A percentile compares a stretch with the other conserved stretches of the same genome.
Evolutionary conservation across 108 stramenopile genomes (phyloP).

Genomic region (Cylindrotheca closterium): DNA sequence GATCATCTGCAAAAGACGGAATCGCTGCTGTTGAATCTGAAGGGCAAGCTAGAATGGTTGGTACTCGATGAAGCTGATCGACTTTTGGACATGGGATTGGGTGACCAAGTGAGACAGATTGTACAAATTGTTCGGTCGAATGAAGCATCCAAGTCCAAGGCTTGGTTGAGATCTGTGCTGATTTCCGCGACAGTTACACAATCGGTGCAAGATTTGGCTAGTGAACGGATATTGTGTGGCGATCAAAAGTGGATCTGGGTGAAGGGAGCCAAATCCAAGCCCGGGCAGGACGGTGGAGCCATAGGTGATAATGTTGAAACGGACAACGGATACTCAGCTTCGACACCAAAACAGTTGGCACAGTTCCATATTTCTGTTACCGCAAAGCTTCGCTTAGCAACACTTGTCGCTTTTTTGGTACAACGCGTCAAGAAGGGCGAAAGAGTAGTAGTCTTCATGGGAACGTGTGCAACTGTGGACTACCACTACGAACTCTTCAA

Average conservation of each 20-base stretch:
- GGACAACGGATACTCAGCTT: constrained; percentile 46
- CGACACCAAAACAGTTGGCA: constrained; percentile 84
- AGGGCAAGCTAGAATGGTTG: constrained; percentile 76
- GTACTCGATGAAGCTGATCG: constrained; percentile 97
- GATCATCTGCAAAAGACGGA: constrained; percentile 93
- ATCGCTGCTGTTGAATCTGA: constrained; percentile 63
- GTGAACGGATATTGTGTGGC: constrained; percentile 54
- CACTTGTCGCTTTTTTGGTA: constrained; percentile 84
- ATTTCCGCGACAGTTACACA: constrained; percentile 88
- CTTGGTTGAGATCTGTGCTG: constrained; percentile 72
- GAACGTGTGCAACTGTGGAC: constrained; percentile 94
- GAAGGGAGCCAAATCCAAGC: constrained; percentile 28
- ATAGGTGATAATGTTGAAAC: neutral
- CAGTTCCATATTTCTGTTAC: constrained; percentile 89
- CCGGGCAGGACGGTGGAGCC: neutral
- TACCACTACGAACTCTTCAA: constrained; percentile 82
- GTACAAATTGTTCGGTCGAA: constrained; percentile 76
- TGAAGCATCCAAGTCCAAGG: constrained; percentile 45
- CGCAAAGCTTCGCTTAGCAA: constrained; percentile 87
- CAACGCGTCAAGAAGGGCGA: constrained; percentile 65
- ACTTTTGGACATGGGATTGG: constrained; percentile 92
- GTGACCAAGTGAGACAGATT: constrained; percentile 87
- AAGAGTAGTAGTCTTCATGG: constrained; percentile 90
- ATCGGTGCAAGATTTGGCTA: constrained; percentile 62
- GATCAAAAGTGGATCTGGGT: constrained; percentile 65